These are phyloP conservation scores for Ganoderma lucidum DNA, from an alignment of 1,284 basidiomycete species.

Conservation along the genomic window DNA sequence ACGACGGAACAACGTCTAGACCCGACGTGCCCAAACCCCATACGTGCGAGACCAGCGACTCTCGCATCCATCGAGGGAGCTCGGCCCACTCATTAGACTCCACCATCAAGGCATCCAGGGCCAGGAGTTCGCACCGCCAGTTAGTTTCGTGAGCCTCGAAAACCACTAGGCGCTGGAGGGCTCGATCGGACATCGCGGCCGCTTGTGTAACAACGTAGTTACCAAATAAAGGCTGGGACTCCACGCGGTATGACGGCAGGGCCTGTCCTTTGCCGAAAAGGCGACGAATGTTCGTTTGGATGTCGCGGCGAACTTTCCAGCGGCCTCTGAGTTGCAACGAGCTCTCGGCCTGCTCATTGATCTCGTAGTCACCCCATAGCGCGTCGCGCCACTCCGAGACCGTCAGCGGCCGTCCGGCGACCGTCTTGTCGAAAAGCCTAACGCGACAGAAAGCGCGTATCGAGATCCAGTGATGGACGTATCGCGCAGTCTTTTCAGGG, in stretches of 20 bases:
- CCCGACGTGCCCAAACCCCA: constrained; percentile 10
- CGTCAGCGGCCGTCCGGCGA: constrained; percentile 14
- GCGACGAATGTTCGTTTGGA: neutral
- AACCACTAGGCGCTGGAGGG: neutral
- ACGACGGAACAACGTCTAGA: neutral
- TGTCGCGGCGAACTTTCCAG: neutral
- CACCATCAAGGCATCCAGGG: constrained; percentile 11
- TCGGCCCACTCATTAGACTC: constrained; percentile 11
- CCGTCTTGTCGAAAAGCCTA: constrained; percentile 12
- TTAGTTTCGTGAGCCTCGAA: constrained; percentile 15
- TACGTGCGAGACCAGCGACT: constrained; percentile 8
- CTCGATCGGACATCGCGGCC: neutral
- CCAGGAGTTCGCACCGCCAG: constrained; percentile 16
- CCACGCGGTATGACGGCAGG: neutral
- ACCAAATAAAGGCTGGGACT: neutral
- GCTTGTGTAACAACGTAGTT: neutral
- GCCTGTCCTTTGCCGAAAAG: constrained; percentile 4
- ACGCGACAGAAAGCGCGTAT: constrained; percentile 16
- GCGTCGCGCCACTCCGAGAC: constrained; percentile 19
- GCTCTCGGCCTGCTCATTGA: constrained; percentile 1
- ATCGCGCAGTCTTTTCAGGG: neutral
- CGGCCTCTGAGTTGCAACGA: neutral
- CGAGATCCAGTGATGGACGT: constrained; percentile 9
- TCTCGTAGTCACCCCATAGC: constrained; percentile 18
- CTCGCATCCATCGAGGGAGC: constrained; percentile 13